Percentiles rank a stretch among this genome's conserved stretches.
Evolutionary conservation across 306 rosid genomes (phyloP).

Genomic region (Betula pendula): DNA sequence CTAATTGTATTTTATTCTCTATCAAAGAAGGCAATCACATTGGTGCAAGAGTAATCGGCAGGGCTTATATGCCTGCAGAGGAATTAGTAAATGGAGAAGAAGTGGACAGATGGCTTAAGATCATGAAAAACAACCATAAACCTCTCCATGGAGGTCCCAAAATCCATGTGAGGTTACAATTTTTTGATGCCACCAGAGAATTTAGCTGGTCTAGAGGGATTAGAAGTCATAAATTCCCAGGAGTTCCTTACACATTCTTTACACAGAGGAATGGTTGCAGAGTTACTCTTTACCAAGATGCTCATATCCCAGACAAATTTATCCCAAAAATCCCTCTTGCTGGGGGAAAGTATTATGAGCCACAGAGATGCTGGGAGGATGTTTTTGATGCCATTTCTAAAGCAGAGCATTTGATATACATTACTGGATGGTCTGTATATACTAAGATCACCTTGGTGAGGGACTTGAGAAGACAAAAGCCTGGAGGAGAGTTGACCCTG

Average conservation of each 20-base stretch:
- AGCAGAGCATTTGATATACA: slow-evolving; percentile 44
- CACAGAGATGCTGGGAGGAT: slow-evolving; percentile 51
- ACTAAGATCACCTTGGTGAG: slow-evolving; percentile 37
- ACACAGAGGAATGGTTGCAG: slow-evolving; percentile 45
- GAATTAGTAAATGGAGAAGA: slow-evolving; percentile 30
- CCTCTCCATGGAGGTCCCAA: slow-evolving; percentile 29
- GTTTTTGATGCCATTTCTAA: slow-evolving; percentile 42
- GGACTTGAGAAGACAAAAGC: slow-evolving; percentile 28
- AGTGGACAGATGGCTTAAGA: slow-evolving; percentile 41
- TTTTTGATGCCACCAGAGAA: slow-evolving; percentile 23
- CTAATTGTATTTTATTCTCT: slow-evolving; percentile 35
- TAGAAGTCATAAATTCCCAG: slow-evolving; percentile 31
- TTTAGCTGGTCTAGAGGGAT: slow-evolving; percentile 43
- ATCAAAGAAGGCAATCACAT: slow-evolving; percentile 42
- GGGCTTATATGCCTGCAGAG: slow-evolving; percentile 34
- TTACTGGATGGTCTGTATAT: slow-evolving; percentile 5
- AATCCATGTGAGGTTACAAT: slow-evolving; percentile 34
- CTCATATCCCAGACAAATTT: slow-evolving; percentile 41
- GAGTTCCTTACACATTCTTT: slow-evolving; percentile 47
- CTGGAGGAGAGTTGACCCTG: slow-evolving; percentile 35
- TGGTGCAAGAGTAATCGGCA: slow-evolving; percentile 43
- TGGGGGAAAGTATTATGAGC: slow-evolving; percentile 26
- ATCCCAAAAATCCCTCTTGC: slow-evolving; percentile 36
- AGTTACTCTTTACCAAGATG: slow-evolving; percentile 53
- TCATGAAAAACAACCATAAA: slow-evolving; percentile 22